phyloP scores from a whole-genome alignment of 2,329 filamentous ascomycete species.

The Colletotrichum sp. region DNA sequence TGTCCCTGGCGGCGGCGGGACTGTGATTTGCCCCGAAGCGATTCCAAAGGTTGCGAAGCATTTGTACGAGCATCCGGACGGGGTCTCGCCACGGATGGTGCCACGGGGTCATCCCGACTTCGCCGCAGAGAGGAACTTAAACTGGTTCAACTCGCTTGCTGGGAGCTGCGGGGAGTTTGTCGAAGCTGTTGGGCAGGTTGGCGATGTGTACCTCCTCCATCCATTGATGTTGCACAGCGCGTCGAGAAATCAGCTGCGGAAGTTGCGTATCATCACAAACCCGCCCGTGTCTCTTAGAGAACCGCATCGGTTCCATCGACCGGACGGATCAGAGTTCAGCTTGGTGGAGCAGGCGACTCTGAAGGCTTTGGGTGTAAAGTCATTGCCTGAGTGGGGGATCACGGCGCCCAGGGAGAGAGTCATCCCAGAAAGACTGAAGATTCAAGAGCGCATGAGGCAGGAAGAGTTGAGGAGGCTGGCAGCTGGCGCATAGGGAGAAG shows the following conservation, averaged over 20 bases:
- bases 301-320: constrained; percentile 57
- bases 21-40: constrained; percentile 66
- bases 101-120: constrained; percentile 57
- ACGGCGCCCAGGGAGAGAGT: constrained; percentile 52
- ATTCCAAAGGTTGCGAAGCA: constrained; percentile 63
- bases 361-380: constrained; percentile 49
- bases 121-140: constrained; percentile 42
- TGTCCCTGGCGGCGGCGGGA: constrained; percentile 64
- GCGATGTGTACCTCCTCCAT: constrained; percentile 64
- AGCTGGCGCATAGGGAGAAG: constrained; percentile 21
- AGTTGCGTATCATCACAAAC: constrained; percentile 31
- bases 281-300: constrained; percentile 50
- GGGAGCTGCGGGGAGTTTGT: constrained; percentile 52
- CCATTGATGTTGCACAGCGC: constrained; percentile 66
- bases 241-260: constrained; percentile 34
- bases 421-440: constrained; percentile 41
- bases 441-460: constrained; percentile 30
- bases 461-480: constrained; percentile 45
- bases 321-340: constrained; percentile 50
- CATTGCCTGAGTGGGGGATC: constrained; percentile 58
- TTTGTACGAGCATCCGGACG: constrained; percentile 66
- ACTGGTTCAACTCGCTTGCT: constrained; percentile 49
- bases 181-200: constrained; percentile 57
- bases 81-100: constrained; percentile 69
- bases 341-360: constrained; percentile 62